Evolutionary conservation across 225 moss, liverwort and hornwort species (phyloP), one percentile per base, ranked within the genome.

Genomic region (Marchantia polymorpha): DNA sequence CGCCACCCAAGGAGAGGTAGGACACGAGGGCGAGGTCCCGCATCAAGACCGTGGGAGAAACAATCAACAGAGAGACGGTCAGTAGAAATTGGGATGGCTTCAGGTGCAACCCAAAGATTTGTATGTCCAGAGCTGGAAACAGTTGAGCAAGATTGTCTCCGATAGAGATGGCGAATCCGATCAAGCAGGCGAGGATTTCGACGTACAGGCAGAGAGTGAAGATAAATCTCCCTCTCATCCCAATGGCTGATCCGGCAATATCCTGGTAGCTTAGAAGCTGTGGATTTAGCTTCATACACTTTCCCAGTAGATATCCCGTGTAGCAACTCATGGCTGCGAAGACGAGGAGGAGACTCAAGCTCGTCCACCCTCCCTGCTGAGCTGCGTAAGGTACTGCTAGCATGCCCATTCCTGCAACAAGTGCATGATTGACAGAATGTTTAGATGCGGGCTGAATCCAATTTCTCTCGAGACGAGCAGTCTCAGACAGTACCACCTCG

Each of bases 321-420:
- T 86, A 86, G 26, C 83, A 86, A 39, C 80, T 77, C 58, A 83
- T 80, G 60, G 81, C 8, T 2, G 86, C 81, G 63, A 86, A 83
- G 14, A 22, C 72, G 20, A 81, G 12, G 5, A 83, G 80, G 11
- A 86, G 3, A 56, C 47, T 25, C 10, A 86, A 81, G 12, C 83
- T 81, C 51, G 82, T 39, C 86, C 86, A 86, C 3, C 86, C 86
- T 15, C 79, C 86, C 75, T 80, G 76, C 66, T 80, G 52, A 15
- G 77, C 64, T 16, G 77, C 69, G 46, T 69, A 68, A 13, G 86
- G 81, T 53, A 82, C 52, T 20, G 86, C 80, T n/a, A 86, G 77
- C 2, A 86, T 83, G 66, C 83, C 86, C 67, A 83, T 76, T 19
- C 86, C 86, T 86, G 83, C 52, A 14, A 31, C 7, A 68, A 39